Base-by-base conservation (phyloP, 345 rosid species). In the Salix udensis region DNA sequence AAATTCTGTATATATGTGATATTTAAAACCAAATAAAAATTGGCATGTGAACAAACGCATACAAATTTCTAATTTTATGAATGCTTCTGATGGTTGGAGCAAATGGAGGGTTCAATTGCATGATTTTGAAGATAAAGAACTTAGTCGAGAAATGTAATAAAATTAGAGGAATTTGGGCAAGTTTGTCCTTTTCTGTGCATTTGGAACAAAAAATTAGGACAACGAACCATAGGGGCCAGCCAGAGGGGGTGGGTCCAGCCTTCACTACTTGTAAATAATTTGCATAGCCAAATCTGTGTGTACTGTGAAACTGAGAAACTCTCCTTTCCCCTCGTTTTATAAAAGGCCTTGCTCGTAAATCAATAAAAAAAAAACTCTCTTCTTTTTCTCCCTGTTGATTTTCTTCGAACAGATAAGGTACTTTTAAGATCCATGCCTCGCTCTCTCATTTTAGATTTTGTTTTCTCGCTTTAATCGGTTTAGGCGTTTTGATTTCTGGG, bases 381-480 rank as follows among this genome's bases (percentile, higher is more conserved):
- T 28, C 24, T 16, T 6, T 34, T 60, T 72, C 50, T 74, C 65
- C 68, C 52, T 24, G 70, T 21, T 24, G 15, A n/a, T 61, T 78
- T 71, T 65, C 36, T 39, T 40, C 64, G 10, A 34, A 5, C 50
- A 34, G 76, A 74, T 70, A 58, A 48, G 71, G 42, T 76, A 72
- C 67, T 67, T 67, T 37, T 2, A 5, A 30, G 9, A n/a, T 39
- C 5, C 2, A 24, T 42, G 11, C 15, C 36, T 44, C 6, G 23
- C 12, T 55, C 28, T 55, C 28, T 55, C 28, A 55, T 55, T 9
- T n/a, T 55, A 9, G 26, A 55, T n/a, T 55, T 55, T 46, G 50
- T 12, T 46, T 46, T 46, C 50, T 46, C 15, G 16, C 50, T 12
- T 12, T 46, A 1, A 46, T 55, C 62, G 24, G 10, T 8, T 9